Evolutionary conservation across 2,329 filamentous ascomycete genomes (phyloP).

Genomic region (Cordyceps tenuipes): DNA sequence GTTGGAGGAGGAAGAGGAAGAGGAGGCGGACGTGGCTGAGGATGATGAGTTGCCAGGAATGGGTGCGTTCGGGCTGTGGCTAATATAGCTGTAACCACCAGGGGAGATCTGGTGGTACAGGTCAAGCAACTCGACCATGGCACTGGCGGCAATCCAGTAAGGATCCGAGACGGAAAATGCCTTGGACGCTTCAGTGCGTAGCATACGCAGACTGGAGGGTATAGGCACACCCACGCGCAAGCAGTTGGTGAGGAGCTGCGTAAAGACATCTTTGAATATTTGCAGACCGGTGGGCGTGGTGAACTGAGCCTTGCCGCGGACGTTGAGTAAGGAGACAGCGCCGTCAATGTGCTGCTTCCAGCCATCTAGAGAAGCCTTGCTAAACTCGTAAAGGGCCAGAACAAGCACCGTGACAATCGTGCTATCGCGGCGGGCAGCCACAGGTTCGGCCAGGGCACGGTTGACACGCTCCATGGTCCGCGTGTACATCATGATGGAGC

Average conservation of each 20-base stretch:
- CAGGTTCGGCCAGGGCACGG: constrained; percentile 7
- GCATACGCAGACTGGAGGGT: constrained; percentile 9
- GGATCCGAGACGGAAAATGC: constrained; percentile 11
- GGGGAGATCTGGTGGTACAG: constrained; percentile 12
- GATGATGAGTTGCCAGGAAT: background rate
- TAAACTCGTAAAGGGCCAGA: constrained; percentile 11
- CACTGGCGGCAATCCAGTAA: constrained; percentile 11
- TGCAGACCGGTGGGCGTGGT: constrained; percentile 2
- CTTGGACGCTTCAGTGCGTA: constrained; percentile 12
- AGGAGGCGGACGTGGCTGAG: background rate
- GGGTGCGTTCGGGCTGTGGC: background rate
- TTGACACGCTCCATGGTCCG: constrained; percentile 11
- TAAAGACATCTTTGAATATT: constrained; percentile 13
- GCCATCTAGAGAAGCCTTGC: constrained; percentile 10
- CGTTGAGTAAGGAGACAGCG: constrained; percentile 9
- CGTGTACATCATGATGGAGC: constrained; percentile 11
- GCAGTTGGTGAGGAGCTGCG: constrained; percentile 9
- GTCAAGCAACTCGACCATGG: constrained; percentile 11
- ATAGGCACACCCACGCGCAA: constrained; percentile 7
- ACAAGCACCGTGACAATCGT: constrained; percentile 11
- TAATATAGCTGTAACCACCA: constrained; percentile 7
- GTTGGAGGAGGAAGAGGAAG: background rate
- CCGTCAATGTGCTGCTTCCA: constrained; percentile 13
- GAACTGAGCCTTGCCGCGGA: constrained; percentile 12
- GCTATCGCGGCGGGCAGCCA: constrained; percentile 9